A percentile compares a stretch with the other conserved stretches of the same genome.
Evolutionary conservation across 805 yeast species (phyloP).

Genomic region (Candida montana): DNA sequence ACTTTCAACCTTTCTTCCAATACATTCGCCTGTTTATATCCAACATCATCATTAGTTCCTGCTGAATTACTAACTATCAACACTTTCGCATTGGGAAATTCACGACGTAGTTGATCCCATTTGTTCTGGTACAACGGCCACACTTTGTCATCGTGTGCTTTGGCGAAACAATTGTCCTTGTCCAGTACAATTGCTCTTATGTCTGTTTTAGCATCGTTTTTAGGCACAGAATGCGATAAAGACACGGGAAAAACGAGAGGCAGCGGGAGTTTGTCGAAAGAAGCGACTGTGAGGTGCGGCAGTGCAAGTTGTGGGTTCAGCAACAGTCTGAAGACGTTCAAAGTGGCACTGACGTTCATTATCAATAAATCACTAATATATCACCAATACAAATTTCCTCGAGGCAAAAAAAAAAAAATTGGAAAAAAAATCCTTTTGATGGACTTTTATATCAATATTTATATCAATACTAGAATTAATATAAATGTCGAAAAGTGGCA

Average conservation of each 20-base stretch:
- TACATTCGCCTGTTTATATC: constrained; percentile 50
- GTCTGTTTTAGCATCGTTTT: constrained; percentile 13
- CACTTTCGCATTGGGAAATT: constrained; percentile 58
- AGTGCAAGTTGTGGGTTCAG: constrained; percentile 61
- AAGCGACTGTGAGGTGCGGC: constrained; percentile 54
- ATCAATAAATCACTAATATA: too few relatives aligned
- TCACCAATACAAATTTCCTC: background rate
- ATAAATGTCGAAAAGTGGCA: background rate
- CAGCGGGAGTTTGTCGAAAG: constrained; percentile 55
- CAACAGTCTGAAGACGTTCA: constrained; percentile 56
- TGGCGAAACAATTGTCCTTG: constrained; percentile 93
- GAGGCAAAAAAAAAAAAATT: too few relatives aligned
- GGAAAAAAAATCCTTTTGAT: too few relatives aligned
- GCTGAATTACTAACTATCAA: constrained; percentile 90
- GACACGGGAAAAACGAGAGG: constrained; percentile 39
- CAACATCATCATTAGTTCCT: constrained; percentile 74
- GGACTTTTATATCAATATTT: too few relatives aligned
- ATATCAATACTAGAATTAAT: too few relatives aligned
- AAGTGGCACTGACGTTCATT: constrained; percentile 72
- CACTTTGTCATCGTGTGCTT: constrained; percentile 70
- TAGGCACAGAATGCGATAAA: background rate
- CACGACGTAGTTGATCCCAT: constrained; percentile 51
- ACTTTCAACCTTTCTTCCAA: constrained; percentile 66
- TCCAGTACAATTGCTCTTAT: constrained; percentile 82
- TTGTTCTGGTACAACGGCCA: constrained; percentile 61